These are phyloP conservation scores for Phytophthora foliorum DNA, from an alignment of 352 stramenopile genomes.

Conservation along the genomic window DNA sequence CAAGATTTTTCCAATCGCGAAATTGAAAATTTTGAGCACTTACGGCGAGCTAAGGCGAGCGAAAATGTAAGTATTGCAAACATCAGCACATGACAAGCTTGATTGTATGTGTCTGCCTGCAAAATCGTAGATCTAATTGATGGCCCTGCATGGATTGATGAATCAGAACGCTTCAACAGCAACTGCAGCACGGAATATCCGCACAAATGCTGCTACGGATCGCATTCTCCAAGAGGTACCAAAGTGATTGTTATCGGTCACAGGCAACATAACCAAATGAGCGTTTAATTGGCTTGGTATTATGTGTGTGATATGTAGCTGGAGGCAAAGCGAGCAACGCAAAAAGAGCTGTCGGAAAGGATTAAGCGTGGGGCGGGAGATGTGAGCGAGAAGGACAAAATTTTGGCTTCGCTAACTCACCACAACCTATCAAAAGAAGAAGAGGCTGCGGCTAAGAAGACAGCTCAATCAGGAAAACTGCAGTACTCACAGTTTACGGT, in stretches of 20 bases:
- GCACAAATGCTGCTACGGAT: conserved; percentile 84
- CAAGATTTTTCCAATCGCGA: conserved; percentile 92
- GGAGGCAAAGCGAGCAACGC: conserved; percentile 66
- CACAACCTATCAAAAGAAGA: conserved; percentile 39
- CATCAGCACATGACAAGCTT: not conserved
- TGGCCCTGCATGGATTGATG: not conserved
- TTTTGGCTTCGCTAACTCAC: conserved; percentile 79
- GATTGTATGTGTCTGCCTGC: not conserved
- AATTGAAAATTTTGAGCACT: conserved; percentile 98
- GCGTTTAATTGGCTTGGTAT: not conserved
- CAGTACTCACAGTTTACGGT: conserved; percentile 91
- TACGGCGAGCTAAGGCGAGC: conserved; percentile 73
- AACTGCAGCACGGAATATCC: conserved; percentile 64
- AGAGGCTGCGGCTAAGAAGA: conserved; percentile 20
- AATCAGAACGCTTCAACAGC: conserved; percentile 22
- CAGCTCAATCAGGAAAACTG: conserved; percentile 37
- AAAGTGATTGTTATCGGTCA: not conserved
- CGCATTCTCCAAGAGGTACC: conserved; percentile 82
- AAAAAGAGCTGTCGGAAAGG: conserved; percentile 78
- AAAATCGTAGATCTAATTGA: not conserved
- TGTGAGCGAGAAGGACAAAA: conserved; percentile 81
- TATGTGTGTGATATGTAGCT: conserved; percentile 38
- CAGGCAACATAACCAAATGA: not conserved
- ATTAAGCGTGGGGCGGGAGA: conserved; percentile 62
- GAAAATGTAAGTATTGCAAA: conserved; percentile 42